Evolutionary conservation across 2,329 filamentous ascomycete genomes (phyloP).

Genomic region (Sporothrix pseudoabietina): DNA sequence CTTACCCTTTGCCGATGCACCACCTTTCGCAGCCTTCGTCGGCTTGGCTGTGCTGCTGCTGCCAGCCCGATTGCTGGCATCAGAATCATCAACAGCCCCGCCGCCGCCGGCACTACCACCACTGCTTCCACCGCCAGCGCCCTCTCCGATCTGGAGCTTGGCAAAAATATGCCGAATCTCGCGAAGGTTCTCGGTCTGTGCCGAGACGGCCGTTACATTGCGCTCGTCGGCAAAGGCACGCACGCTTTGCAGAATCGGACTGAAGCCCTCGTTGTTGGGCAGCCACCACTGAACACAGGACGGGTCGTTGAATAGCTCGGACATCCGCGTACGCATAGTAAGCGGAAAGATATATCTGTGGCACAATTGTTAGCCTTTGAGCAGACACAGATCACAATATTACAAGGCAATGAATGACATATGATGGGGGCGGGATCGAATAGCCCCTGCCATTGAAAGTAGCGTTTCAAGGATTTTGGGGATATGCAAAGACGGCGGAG

Average conservation of each 20-base stretch:
- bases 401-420: neutral
- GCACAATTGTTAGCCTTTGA: slow-evolving; percentile 11
- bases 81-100: slow-evolving; percentile 18
- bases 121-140: neutral
- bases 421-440: neutral
- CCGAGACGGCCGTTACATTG: slow-evolving; percentile 60
- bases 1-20: slow-evolving; percentile 14
- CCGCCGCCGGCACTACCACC: neutral
- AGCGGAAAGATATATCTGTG: slow-evolving; percentile 81
- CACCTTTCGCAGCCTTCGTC: neutral
- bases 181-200: slow-evolving; percentile 65
- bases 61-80: neutral
- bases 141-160: slow-evolving; percentile 54
- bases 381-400: neutral
- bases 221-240: slow-evolving; percentile 81
- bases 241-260: slow-evolving; percentile 72
- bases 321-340: slow-evolving; percentile 73
- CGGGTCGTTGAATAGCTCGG: slow-evolving; percentile 70
- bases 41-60: neutral
- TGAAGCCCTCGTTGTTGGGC: slow-evolving; percentile 75
- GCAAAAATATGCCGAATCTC: slow-evolving; percentile 76
- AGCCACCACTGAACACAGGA: slow-evolving; percentile 86
- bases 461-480: neutral
- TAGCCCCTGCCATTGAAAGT: neutral
- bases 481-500: neutral